Evolutionary conservation across 768 basidiomycete genomes (phyloP).

Genomic region (Mycena rebaudengoi): DNA sequence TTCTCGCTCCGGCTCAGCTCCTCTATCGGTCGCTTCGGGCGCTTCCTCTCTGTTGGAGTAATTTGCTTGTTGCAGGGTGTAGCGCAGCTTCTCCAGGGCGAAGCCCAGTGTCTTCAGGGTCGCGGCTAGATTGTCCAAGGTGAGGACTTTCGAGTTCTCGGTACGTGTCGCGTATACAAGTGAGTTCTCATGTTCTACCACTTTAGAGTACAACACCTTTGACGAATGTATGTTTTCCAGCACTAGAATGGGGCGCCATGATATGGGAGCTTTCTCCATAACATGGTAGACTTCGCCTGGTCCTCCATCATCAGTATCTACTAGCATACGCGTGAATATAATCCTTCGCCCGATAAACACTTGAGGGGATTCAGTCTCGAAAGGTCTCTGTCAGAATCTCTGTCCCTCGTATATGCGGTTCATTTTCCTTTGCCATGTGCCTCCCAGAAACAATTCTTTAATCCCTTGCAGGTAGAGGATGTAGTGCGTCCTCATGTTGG

Average conservation of each 20-base stretch:
- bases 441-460: no score
- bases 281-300: not conserved
- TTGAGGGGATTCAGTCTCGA: not conserved
- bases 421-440: no score
- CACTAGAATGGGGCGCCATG: no score
- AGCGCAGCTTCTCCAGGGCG: not conserved
- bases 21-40: no score
- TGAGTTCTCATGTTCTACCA: not conserved
- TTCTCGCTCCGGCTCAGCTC: no score
- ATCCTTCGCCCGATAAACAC: not conserved
- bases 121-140: not conserved
- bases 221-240: not conserved
- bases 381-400: not conserved
- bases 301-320: not conserved
- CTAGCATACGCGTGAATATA: not conserved
- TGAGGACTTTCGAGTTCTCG: not conserved
- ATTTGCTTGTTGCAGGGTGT: not conserved
- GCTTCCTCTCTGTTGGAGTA: no score
- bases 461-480: no score
- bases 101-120: not conserved
- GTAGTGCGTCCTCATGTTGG: no score
- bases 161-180: not conserved
- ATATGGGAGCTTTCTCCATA: not conserved
- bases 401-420: no score
- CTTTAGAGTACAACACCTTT: not conserved